Base-by-base conservation (phyloP, 2,329 filamentous ascomycete genomes). In the Podosphaera xanthii region DNA sequence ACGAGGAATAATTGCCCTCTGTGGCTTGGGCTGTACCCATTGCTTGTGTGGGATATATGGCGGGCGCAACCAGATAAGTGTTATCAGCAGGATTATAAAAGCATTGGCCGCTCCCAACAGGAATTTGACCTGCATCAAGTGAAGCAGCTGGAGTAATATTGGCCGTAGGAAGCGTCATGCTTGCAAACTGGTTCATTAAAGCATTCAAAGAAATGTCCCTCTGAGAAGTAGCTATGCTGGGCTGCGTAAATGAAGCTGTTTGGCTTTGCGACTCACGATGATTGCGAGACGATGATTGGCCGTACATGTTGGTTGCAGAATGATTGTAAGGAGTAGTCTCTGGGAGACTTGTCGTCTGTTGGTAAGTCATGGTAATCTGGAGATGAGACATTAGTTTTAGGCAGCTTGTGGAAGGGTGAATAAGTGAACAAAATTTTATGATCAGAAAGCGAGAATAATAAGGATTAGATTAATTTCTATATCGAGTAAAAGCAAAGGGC, bases 281-380 rank as follows among this genome's bases (percentile, higher is more conserved):
- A 34, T 61, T 38, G 40, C 66, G 68, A 58, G 62, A 56, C 62
- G 67, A 67, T 30, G 65, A 61, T 56, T 67, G 66, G 40, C 62
- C 59, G 62, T 68, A 70, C 67, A 70, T 68, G 61, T 63, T 63
- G 50, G 63, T 61, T n/a, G 63, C 49, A 12, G 64, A 60, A 64
- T 63, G 64, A 62, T 61, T 63, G 60, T 62, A 64, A 63, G 62
- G 64, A 59, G 61, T 61, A 52, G 57, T 64, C 58, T 68, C 68
- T 50, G 64, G 55, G 54, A 63, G 62, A 57, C 60, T 63, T 54
- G 65, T 58, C 58, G 65, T 64, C 63, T 69, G 67, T 60, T 69
- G 67, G 62, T 68, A 69, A 66, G 68, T 66, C 68, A 70, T 70
- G 66, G 64, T 65, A 63, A 63, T 64, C 67, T 68, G 36, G 57